Base-by-base conservation (phyloP, 1,284 basidiomycete species). In the Inonotus obliquus region DNA sequence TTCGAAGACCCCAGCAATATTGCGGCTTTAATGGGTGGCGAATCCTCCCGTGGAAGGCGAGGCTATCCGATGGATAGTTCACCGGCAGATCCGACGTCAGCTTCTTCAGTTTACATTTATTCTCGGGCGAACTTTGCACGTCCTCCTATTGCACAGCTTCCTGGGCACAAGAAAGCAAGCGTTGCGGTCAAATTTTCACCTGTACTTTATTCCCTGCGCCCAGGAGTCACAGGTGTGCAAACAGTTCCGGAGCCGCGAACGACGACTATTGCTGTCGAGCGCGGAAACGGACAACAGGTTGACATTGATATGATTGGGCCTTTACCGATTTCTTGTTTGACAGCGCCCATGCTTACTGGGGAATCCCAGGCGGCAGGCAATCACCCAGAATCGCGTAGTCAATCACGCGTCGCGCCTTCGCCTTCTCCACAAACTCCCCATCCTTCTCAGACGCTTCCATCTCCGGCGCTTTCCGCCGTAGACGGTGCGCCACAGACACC, bases 141-240 rank as follows among this genome's bases (percentile, higher is more conserved):
- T 52, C 87, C 92, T 0, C 96, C 97, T 0, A 87, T 99, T 60
- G 96, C 95, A 1, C 94, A 96, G 70, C 79, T 99, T 2, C 96
- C 97, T 0, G 97, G 97, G 0, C 94, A 98, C 77, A 95, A 95
- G 77, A 96, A 96, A 65, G 89, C 95, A 0, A 94, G 92, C 67
- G 87, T 98, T 1, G 96, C 92, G 0, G 94, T 99, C 52, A 82
- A 89, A 55, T 99, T 99, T 76, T 96, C 92, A 38, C 96, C 96
- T 0, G 83, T 98, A 32, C 75, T 99, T 38, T 98, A 96, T 70
- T 92, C 96, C 69, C 79, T 98, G 32, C 81, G 96, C 21, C 75
- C 80, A 2, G 79, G 78, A 38, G 82, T 89, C 1, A 72, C 77
- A 54, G 76, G 77, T n/a, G 69, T 72, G 4, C 74, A 75, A 44